Conservation (phyloP, 2,329 filamentous ascomycete species). For the Dactylellina haptotyla region DNA sequence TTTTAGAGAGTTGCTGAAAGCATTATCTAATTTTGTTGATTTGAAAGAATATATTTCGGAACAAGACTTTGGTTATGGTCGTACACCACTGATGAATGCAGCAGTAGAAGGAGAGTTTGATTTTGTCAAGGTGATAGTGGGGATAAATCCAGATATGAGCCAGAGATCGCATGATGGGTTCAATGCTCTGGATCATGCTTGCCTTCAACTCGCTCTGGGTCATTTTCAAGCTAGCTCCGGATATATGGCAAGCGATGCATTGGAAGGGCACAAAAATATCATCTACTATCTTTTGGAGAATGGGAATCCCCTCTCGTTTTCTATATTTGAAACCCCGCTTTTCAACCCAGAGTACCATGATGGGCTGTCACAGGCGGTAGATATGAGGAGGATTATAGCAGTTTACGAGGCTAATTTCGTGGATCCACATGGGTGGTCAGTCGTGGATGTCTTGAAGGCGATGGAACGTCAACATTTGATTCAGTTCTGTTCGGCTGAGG, state of each 20-base stretch:
- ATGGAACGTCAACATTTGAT: not conserved
- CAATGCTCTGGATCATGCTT: not conserved
- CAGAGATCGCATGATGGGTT: not conserved
- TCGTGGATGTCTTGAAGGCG: not conserved
- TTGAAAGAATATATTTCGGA: not conserved
- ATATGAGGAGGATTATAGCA: not conserved
- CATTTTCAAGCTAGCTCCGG: not conserved
- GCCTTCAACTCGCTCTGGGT: not conserved
- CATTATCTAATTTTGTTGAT: not conserved
- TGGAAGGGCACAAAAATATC: no score
- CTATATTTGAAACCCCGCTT: not conserved
- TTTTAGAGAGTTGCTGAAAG: not conserved
- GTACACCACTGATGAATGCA: not conserved
- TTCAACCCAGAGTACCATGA: not conserved
- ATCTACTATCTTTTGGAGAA: not conserved
- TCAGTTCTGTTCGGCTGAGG: not conserved
- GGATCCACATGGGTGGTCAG: not conserved
- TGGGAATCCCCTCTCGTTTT: not conserved
- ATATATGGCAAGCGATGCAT: not conserved
- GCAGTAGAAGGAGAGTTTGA: not conserved
- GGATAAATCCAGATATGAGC: not conserved
- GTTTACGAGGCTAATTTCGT: not conserved
- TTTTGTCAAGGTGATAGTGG: not conserved
- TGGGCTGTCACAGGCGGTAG: not conserved
- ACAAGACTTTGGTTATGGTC: not conserved